Conservation (phyloP, 2,329 filamentous ascomycete species). For the Colletotrichum kahawae region DNA sequence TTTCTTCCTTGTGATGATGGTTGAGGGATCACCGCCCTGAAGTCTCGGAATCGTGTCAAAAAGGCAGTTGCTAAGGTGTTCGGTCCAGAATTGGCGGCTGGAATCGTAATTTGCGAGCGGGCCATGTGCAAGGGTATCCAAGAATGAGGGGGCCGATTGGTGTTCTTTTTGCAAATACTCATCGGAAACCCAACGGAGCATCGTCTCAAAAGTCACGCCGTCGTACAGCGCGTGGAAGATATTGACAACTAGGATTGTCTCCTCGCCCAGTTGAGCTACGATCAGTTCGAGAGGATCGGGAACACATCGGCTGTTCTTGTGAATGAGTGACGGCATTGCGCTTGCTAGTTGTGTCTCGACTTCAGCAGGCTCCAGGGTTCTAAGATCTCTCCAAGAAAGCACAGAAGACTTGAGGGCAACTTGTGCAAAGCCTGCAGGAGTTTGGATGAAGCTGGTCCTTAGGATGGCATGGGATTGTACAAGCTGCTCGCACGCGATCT, state of each 20-base stretch:
- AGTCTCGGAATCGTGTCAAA: conserved; percentile 25
- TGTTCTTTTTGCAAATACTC: conserved; percentile 48
- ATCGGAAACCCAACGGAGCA: conserved; percentile 64
- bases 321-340: conserved; percentile 56
- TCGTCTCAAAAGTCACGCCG: conserved; percentile 74
- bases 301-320: conserved; percentile 53
- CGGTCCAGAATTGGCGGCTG: conserved; percentile 69
- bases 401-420: conserved; percentile 57
- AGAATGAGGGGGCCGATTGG: conserved; percentile 58
- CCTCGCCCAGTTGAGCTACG: conserved; percentile 34
- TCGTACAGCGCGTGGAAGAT: conserved; percentile 92
- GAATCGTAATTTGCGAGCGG: conserved; percentile 58
- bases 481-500: conserved; percentile 61
- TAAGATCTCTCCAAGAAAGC: conserved; percentile 49
- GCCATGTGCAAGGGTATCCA: conserved; percentile 71
- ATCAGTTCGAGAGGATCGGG: conserved; percentile 57
- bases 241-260: conserved; percentile 59
- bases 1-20: background rate
- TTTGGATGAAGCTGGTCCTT: conserved; percentile 74
- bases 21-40: conserved; percentile 2
- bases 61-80: conserved; percentile 50
- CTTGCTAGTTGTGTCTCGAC: conserved; percentile 37
- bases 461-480: conserved; percentile 65
- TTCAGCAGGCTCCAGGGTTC: conserved; percentile 27
- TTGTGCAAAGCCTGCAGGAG: conserved; percentile 79